Base-by-base conservation (phyloP, 2,329 filamentous ascomycete species). In the Fusarium sp. region DNA sequence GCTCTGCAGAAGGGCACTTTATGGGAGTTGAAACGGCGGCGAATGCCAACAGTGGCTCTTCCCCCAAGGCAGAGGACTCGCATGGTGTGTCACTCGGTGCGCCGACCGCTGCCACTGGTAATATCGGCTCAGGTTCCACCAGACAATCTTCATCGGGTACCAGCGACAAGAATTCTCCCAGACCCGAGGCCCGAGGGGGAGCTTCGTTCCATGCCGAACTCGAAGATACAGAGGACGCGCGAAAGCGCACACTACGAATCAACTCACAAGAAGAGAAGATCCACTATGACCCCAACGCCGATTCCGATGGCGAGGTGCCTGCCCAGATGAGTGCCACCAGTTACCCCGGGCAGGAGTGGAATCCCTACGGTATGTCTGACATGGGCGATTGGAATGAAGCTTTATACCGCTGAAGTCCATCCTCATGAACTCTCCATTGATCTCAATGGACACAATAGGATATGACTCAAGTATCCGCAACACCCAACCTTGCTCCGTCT, bases 311-410 rank as follows among this genome's bases (percentile, higher is more conserved):
- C 25, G 74, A 75, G 52, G 37, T 60, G 23, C 63, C 75, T n/a
- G 84, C 86, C 14, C 81, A 84, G 62, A 92, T 92, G 90, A 85
- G 83, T 49, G 89, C 89, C 9, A 90, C 89, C 14, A 89, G 86
- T 75, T 92, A 91, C 77, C 90, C 90, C 0, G 90, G 90, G 1
- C 88, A 91, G 79, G 90, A 92, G 77, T 92, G 90, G 89, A 87
- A 87, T 71, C 89, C 89, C 4, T 87, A 86, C 31, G 79, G 78
- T 13, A 76, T 78, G 60, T 67, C 73, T 7, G 76, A 79, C 18
- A 75, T 71, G 46, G 70, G 65, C 18, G 77, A 79, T n/a, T 74
- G 71, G 69, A 70, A 71, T 45, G 72, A 73, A 51, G 50, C 44
- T n/a, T 46, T 13, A 11, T 54, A 42, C 28, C 50, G 30, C 7